Evolutionary conservation across 2,329 filamentous ascomycete species (phyloP), one percentile per base, ranked within the genome.

Genomic region (Didymosphaeria variabile): DNA sequence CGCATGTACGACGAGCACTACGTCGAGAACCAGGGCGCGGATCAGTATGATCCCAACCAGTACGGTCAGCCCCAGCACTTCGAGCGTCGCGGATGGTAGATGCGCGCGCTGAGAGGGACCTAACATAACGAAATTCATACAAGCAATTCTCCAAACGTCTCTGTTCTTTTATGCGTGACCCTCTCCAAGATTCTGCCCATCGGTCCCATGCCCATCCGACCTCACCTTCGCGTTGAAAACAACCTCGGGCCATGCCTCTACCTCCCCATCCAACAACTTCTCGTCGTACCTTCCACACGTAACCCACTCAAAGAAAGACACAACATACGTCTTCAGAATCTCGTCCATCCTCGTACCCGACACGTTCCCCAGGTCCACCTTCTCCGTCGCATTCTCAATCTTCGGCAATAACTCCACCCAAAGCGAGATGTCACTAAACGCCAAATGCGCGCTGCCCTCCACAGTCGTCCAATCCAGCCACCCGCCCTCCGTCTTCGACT

Each of bases 1-100:
- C 63, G 71, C 13, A 77, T 84, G 75, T 84, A 84, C 66, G 81
- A 84, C 59, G 77, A 83, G 65, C 82, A 84, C 64, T 84, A 85
- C 66, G 73, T 79, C 42, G 58, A 75, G 21, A 62, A 68, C 62
- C 73, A 78, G 15, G 68, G 74, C 12, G 76, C 81, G 23, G 79
- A 82, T 62, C 74, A 82, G 72, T 84, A 83, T 67, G 75, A 83
- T 63, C 81, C 82, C 17, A 78, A 80, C 68, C 74, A 80, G 66
- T 77, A 79, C 54, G 68, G 65, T 21, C 76, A 77, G 17, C 80
- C 72, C 6, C 54, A 74, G 63, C 59, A 63, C 19, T 70, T 77
- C 49, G 71, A 76, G 45, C 63, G 62, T 32, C 67, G 74, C 10
- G 68, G 63, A 10, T 76, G 73, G 73, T 75, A 71, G 60, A 47